phyloP scores from a whole-genome alignment of 345 rosid genomes.

The Clarkia xantiana region DNA sequence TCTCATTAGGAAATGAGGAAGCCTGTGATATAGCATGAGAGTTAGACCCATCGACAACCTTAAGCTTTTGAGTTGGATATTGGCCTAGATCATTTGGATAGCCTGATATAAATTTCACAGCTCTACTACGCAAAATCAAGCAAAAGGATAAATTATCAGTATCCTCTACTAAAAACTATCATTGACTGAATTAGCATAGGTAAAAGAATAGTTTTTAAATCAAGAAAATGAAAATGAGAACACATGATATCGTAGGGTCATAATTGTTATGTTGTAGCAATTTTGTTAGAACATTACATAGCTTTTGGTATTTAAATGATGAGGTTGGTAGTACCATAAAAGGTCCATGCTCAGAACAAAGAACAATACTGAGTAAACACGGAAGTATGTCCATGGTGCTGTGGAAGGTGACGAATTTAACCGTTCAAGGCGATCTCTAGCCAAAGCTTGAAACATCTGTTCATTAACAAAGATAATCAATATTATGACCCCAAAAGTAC shows the following conservation, averaged over 20 bases:
- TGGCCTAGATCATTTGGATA: too few species aligned
- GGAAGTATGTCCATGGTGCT: constrained; percentile 74
- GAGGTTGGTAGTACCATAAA: constrained; percentile 43
- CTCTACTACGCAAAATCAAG: too few species aligned
- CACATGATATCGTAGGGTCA: background rate
- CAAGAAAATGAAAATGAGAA: too few species aligned
- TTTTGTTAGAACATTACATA: background rate
- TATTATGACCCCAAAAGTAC: background rate
- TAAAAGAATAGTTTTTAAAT: too few species aligned
- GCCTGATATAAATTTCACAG: too few species aligned
- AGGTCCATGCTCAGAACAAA: constrained; percentile 62
- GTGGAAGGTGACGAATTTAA: constrained; percentile 95
- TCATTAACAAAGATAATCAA: constrained; percentile 7
- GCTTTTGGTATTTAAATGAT: background rate
- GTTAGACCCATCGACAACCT: too few species aligned
- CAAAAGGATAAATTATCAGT: too few species aligned
- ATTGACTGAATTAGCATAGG: too few species aligned
- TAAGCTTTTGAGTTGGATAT: too few species aligned
- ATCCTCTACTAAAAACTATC: too few species aligned
- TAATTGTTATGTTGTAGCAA: background rate
- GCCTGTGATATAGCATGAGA: too few species aligned
- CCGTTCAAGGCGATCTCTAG: constrained; percentile 90
- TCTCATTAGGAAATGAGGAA: too few species aligned
- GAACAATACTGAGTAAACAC: constrained; percentile 67
- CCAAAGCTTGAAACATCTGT: constrained; percentile 98